A percentile compares a stretch with the other conserved stretches of the same genome.
Conservation (phyloP, 805 yeast species). For the Kluyveromyces aestuarii region DNA sequence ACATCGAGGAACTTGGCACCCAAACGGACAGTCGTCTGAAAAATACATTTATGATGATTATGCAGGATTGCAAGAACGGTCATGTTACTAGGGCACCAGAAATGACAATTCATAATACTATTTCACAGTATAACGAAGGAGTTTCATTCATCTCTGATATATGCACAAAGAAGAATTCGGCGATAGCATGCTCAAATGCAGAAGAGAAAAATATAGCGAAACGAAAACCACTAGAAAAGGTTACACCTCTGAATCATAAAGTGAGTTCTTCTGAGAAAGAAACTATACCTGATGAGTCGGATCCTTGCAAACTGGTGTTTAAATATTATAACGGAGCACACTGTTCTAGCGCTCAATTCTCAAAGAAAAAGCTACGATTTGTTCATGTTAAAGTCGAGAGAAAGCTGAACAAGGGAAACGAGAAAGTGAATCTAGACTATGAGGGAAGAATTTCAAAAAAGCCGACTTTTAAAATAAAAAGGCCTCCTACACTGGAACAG, state of each 20-base stretch:
- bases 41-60: not conserved
- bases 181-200: not conserved
- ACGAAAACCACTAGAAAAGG: too few relatives aligned
- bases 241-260: too few relatives aligned
- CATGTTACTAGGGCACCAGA: not conserved
- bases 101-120: not conserved
- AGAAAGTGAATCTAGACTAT: not conserved
- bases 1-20: not conserved
- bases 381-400: not conserved
- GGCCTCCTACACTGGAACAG: not conserved
- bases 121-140: not conserved
- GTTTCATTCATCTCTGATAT: not conserved
- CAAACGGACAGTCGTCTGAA: not conserved
- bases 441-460: not conserved
- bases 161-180: not conserved
- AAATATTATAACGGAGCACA: not conserved
- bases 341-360: not conserved
- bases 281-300: not conserved
- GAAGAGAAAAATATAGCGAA: not conserved
- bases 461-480: slow-evolving; percentile 1
- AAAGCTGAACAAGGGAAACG: not conserved
- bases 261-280: too few relatives aligned
- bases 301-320: not conserved
- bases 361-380: not conserved
- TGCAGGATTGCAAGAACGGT: not conserved